Evolutionary conservation across 2,329 filamentous ascomycete species (phyloP).

Genomic region (Davidsoniella neocaledoniae): DNA sequence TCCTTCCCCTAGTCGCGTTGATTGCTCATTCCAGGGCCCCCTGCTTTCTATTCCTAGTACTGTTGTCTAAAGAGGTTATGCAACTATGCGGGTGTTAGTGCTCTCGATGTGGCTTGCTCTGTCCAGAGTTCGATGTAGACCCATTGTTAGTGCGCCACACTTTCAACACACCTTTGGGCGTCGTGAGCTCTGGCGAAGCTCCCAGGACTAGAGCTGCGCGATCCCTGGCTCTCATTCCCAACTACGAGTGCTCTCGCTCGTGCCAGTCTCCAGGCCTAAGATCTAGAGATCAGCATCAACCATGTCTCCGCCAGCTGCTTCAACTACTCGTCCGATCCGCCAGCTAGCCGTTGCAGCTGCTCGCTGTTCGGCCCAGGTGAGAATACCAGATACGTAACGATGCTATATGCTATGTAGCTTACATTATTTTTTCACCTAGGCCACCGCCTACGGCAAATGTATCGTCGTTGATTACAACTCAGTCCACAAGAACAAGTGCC

Average conservation of each 20-base stretch:
- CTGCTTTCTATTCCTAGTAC: too few species aligned
- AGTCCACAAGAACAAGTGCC: conserved; percentile 80
- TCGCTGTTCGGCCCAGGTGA: conserved; percentile 38
- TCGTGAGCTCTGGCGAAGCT: too few species aligned
- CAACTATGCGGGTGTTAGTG: conserved; percentile 1
- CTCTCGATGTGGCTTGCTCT: not conserved
- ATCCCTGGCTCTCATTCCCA: too few species aligned
- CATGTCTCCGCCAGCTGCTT: conserved; percentile 14
- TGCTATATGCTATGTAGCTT: not conserved
- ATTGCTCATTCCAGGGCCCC: too few species aligned
- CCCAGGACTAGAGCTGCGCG: too few species aligned
- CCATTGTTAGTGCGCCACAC: too few species aligned
- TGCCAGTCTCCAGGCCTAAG: not conserved
- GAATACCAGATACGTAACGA: conserved; percentile 9
- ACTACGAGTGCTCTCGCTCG: too few species aligned
- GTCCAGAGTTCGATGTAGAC: too few species aligned
- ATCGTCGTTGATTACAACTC: conserved; percentile 80
- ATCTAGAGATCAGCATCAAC: conserved; percentile 1
- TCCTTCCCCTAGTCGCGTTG: too few species aligned
- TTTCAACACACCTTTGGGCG: too few species aligned
- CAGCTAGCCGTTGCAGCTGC: conserved; percentile 37
- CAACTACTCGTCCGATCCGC: conserved; percentile 30
- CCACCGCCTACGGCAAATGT: conserved; percentile 76
- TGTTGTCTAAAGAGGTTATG: not conserved
- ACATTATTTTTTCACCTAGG: conserved; percentile 31